Base-by-base conservation (phyloP, 2,329 filamentous ascomycete species). In the Parascedosporium putredinis region DNA sequence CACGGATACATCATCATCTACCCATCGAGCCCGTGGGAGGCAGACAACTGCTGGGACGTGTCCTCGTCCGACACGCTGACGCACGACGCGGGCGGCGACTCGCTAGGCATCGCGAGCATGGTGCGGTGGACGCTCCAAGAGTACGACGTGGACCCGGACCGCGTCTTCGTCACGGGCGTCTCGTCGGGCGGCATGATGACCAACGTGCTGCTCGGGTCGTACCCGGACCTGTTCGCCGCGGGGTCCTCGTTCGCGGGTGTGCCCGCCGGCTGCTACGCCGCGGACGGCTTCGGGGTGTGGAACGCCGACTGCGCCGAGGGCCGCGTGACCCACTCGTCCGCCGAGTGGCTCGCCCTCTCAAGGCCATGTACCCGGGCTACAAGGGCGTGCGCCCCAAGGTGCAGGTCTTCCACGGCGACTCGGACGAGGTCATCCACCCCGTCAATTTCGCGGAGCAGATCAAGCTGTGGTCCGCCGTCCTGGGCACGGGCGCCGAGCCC, bases 121-220 rank as follows among this genome's bases (percentile, higher is more conserved):
- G 72, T 77, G 33, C 63, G 64, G 40, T 78, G 71, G 61, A 67
- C 73, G 0, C 61, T 77, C 16, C 57, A 58, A 10, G 65, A 67
- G 53, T 75, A 76, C 62, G 58, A 62, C 7, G 70, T 65, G 29
- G 70, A 78, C 53, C 53, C 68, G 3, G 60, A 59, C 47, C 67
- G 70, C n/a, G 71, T 78, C 2, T 78, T 73, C 44, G 71, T 71
- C 14, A 72, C 71, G 1, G 75, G 75, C 12, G 63, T 68, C 29
- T 72, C 68, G 29, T 76, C 73, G 0, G 74, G 74, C 29, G 75
- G 67, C 20, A 78, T 78, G 74, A 78, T 78, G 74, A 75, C 73
- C 52, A 70, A 73, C 52, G 70, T 76, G 16, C 64, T 78, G 38
- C 61, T 70, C 2, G 74, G 69, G 3, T 65, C 71, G 3, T 78